A percentile compares a stretch with the other conserved stretches of the same genome.
phyloP scores from a whole-genome alignment of 179 eudicot species.

The Sideroxylon spinosum region DNA sequence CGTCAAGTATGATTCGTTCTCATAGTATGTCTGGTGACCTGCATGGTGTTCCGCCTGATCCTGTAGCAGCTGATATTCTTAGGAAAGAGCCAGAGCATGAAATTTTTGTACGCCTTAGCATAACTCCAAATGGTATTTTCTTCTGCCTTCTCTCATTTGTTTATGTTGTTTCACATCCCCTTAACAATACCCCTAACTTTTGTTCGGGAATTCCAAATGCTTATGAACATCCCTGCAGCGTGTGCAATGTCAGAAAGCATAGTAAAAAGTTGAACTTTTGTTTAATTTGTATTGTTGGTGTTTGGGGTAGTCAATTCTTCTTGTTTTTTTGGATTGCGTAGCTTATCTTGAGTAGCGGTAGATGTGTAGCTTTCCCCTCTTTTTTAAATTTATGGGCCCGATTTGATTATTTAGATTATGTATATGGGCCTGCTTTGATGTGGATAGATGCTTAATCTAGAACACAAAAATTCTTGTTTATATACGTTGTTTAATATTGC shows the following conservation, averaged over 20 bases:
- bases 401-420: too few relatives aligned
- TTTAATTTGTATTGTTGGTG: background rate
- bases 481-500: too few relatives aligned
- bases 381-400: too few relatives aligned
- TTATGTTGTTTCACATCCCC: background rate
- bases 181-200: background rate
- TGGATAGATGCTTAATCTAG: too few relatives aligned
- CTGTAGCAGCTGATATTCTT: constrained; percentile 96
- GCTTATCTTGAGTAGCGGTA: too few relatives aligned
- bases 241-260: background rate
- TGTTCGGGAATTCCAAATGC: background rate
- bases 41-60: constrained; percentile 96
- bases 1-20: constrained; percentile 83
- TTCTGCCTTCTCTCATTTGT: constrained; percentile 4
- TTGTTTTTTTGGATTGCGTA: too few relatives aligned
- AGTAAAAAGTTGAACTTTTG: background rate
- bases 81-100: constrained; percentile 99
- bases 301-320: too few relatives aligned
- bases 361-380: too few relatives aligned
- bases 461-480: too few relatives aligned
- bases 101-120: constrained; percentile 88
- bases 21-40: constrained; percentile 94
- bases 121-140: constrained; percentile 67
- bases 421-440: too few relatives aligned
- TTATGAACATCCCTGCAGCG: background rate